Evolutionary conservation across 805 yeast genomes (phyloP), one percentile per base, ranked within the genome.

Genomic region (Yueomyces sp.): DNA sequence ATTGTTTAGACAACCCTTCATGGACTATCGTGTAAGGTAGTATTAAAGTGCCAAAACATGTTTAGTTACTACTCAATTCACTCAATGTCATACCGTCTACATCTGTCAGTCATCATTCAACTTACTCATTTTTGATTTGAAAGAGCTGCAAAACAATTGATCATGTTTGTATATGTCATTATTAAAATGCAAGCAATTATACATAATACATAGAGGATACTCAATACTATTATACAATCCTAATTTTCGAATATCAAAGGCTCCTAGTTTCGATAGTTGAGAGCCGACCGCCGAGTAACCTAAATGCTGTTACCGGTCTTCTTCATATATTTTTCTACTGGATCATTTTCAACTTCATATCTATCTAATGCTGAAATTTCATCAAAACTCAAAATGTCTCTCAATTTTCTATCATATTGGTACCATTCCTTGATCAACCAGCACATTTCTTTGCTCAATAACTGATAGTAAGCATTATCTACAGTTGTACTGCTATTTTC

Each of bases 391-490:
- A 81, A 68, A 12, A 73, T 63, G 45, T 77, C 83, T 53, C 84
- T 68, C 48, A 83, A 63, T 52, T 70, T 74, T 52, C 79, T 73
- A 52, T 83, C 90, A 34, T 69, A 68, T 40, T 69, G 61, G 59
- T 77, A 81, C 92, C 92, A 83, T 28, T 58, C 66, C 53, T 78
- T 69, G 44, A 83, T 76, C 56, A 83, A 66, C 60, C 76, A 75
- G 4, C 68, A 60, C 79, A 82, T 76, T 57, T 81, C 88, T 45
- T 64, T 63, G 19, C 19, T 19, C 19, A 19, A 19, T 19, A 19
- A 19, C 44, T 70, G 69, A 50, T 76, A 78, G 26, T 59, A 48
- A 1, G 72, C 72, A 68, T 62, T 47, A 50, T 77, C 82, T 34
- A 73, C 71, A 8, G 36, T 11, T 4, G 36, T 28, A 29, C 38